Percentiles rank a stretch among this genome's conserved stretches.
phyloP scores from a whole-genome alignment of 768 basidiomycete genomes.

The Lactifluus echinatus region DNA sequence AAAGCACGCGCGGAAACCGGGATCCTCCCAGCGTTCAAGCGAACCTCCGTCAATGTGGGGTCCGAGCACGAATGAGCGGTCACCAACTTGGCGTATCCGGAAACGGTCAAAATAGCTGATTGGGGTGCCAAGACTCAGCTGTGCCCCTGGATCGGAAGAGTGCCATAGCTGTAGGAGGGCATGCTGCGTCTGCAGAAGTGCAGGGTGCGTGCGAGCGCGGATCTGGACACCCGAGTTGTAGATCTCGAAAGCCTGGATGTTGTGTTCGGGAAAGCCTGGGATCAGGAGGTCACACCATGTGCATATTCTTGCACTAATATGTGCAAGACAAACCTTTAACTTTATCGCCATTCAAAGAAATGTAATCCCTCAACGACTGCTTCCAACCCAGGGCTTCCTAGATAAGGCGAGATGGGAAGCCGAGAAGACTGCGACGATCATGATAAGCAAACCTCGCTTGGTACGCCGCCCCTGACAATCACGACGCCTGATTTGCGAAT shows the following conservation, averaged over 20 bases:
- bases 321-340: constrained; percentile 37
- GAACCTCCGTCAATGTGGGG: constrained; percentile 57
- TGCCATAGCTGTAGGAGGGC: constrained; percentile 55
- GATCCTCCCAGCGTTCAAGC: constrained; percentile 71
- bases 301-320: not conserved
- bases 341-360: constrained; percentile 35
- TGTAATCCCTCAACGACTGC: constrained; percentile 42
- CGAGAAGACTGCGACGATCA: not conserved
- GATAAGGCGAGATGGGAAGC: not conserved
- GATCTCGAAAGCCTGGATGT: constrained; percentile 67
- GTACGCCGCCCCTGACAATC: constrained; percentile 49
- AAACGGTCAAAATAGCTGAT: constrained; percentile 74
- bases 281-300: not conserved
- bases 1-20: constrained; percentile 49
- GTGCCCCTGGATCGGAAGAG: constrained; percentile 34
- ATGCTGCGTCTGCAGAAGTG: constrained; percentile 47
- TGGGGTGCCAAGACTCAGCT: constrained; percentile 44
- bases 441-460: constrained; percentile 36
- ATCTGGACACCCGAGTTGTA: constrained; percentile 62
- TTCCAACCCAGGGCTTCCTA: constrained; percentile 60
- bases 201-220: constrained; percentile 58
- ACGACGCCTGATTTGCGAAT: constrained; percentile 48
- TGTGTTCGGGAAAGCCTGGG: constrained; percentile 56
- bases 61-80: constrained; percentile 55
- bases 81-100: constrained; percentile 65